A percentile compares a stretch with the other conserved stretches of the same genome.
phyloP scores from a whole-genome alignment of 2,329 filamentous ascomycete species.

The Epichloe uncinata region DNA sequence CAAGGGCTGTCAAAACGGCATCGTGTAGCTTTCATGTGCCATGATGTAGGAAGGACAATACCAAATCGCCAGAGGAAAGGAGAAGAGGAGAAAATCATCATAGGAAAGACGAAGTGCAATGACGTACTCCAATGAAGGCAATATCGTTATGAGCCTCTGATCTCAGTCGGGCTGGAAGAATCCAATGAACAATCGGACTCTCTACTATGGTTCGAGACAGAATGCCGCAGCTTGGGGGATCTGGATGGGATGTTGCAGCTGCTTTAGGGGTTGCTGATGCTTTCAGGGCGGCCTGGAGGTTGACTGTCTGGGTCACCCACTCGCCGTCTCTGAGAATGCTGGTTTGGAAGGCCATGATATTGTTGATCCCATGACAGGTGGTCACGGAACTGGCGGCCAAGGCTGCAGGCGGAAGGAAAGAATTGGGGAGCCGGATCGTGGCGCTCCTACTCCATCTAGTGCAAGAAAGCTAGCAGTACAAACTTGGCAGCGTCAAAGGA shows the following conservation, averaged over 20 bases:
- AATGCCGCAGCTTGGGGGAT: constrained; percentile 51
- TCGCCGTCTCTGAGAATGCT: constrained; percentile 39
- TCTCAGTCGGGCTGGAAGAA: constrained; percentile 68
- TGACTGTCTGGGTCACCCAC: constrained; percentile 43
- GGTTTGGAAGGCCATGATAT: constrained; percentile 37
- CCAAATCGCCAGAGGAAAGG: background rate
- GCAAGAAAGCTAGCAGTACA: background rate
- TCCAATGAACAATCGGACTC: constrained; percentile 62
- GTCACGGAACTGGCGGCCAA: background rate
- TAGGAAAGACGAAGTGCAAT: background rate
- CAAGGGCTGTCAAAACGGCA: background rate
- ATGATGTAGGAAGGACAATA: background rate
- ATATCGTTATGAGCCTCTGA: constrained; percentile 63
- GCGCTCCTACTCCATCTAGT: background rate
- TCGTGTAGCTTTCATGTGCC: background rate
- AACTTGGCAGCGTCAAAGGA: background rate
- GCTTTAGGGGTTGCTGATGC: constrained; percentile 21
- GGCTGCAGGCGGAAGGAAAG: background rate
- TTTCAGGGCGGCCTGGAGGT: constrained; percentile 28
- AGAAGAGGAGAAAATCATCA: background rate
- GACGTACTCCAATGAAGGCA: constrained; percentile 65
- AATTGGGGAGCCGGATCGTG: background rate
- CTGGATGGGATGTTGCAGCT: constrained; percentile 17
- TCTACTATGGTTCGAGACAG: constrained; percentile 66
- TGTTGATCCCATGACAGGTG: constrained; percentile 9